Conservation (phyloP, 202 grass and related monocot genomes). For the Hordeum pubiflorum region DNA sequence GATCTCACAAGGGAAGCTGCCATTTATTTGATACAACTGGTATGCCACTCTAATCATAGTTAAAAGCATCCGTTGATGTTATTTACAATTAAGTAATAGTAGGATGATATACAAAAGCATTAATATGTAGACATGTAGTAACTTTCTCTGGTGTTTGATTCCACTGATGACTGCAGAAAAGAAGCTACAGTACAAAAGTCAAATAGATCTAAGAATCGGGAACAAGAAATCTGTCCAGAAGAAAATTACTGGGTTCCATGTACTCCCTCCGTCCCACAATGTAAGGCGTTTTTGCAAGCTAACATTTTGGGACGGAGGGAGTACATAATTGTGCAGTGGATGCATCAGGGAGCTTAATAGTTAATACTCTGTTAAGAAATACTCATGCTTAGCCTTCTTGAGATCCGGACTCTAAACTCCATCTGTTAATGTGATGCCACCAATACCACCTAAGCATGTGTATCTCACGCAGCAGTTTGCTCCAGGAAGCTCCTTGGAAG, state of each 20-base stretch:
- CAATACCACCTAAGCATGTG: not conserved
- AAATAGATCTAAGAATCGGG: conserved; percentile 62
- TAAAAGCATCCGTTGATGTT: not conserved
- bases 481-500: conserved; percentile 76
- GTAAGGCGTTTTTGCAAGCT: too few species aligned
- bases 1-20: conserved; percentile 88
- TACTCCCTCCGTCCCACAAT: not conserved
- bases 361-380: not conserved
- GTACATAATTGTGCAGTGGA: not conserved
- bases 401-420: not conserved
- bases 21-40: conserved; percentile 84
- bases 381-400: not conserved
- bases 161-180: conserved; percentile 43
- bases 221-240: conserved; percentile 82
- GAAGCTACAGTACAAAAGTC: conserved; percentile 71
- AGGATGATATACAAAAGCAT: not conserved
- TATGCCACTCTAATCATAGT: conserved; percentile 28
- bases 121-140: not conserved
- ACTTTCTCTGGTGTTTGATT: not conserved
- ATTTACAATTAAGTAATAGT: not conserved
- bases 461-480: conserved; percentile 55
- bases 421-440: not conserved
- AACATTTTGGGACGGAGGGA: too few species aligned
- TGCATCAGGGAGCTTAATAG: not conserved
- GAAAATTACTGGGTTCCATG: conserved; percentile 95